Evolutionary conservation across 2,329 filamentous ascomycete genomes (phyloP), one percentile per base, ranked within the genome.

Genomic region (Botrytis sinoallii): DNA sequence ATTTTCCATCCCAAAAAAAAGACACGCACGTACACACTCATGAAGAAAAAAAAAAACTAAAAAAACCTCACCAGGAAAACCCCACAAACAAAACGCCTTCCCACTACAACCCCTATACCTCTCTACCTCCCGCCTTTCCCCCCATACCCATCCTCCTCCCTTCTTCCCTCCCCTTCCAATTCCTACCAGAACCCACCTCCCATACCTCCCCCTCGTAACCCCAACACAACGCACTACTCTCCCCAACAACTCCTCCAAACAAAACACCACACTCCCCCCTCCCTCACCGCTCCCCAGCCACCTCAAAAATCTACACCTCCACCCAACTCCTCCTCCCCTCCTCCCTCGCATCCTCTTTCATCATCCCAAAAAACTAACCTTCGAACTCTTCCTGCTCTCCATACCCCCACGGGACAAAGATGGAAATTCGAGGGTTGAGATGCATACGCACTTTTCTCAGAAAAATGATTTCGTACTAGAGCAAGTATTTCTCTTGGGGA

Each of bases 21-120:
- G 12, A 61, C 12, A n/a, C 5, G 4, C 20, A 22, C 2, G 18
- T 0, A 46, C 7, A 8, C 20, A 46, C 44, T 0, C 7, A 9
- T 46, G 20, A 7, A 22, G 2, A 22, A 46, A 9, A 4, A 46
- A n/a, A n/a, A 14, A 52, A 52, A 0, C 5, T 10, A 40, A 29
- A 40, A 40, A n/a, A 20, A 66, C 18, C 65, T 68, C 65, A 68
- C 65, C 65, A 68, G 65, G 65, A 68, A 57, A 68, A 48, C 16
- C 65, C 65, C 25, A 40, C 65, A 68, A 68, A 48, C 65, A 68
- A 42, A 55, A 68, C 35, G 65, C 65, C n/a, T 57, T 68, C 16
- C 65, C 65, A 6, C 35, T 68, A n/a, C 35, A 68, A 57, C 9
- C 35, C 48, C 10, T 25, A 14, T 9, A 32, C 25, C 20, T 16